Percentiles rank a stretch among this genome's conserved stretches.
Conservation (phyloP, 371 early-diverging fungal genomes). For the Zopfochytrium polystomum region DNA sequence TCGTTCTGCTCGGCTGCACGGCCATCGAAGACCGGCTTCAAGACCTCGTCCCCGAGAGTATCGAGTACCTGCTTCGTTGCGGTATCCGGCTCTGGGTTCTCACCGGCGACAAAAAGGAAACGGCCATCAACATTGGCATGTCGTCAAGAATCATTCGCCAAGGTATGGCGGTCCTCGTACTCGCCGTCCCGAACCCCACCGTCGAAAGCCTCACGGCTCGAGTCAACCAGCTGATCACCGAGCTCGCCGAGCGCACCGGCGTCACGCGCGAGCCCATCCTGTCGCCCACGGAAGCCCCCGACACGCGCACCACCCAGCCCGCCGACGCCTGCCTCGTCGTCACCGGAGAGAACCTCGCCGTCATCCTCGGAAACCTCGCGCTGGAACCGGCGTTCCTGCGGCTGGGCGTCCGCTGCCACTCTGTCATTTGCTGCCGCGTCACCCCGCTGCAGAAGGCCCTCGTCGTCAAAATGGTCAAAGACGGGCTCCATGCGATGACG, state of each 20-base stretch:
- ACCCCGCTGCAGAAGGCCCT: slow-evolving; percentile 62
- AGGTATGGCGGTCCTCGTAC: slow-evolving; percentile 44
- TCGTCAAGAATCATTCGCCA: slow-evolving; percentile 44
- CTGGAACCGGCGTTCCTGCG: slow-evolving; percentile 63
- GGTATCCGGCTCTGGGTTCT: slow-evolving; percentile 48
- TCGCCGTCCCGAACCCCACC: slow-evolving; percentile 46
- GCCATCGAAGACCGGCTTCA: slow-evolving; percentile 71
- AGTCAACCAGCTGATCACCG: neutral
- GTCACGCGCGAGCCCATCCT: slow-evolving; percentile 36
- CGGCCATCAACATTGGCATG: slow-evolving; percentile 62
- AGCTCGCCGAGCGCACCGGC: neutral
- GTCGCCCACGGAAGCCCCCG: no score
- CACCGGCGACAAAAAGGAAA: no score
- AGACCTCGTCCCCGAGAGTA: slow-evolving; percentile 57
- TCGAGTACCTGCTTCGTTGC: no score
- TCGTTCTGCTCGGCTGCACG: slow-evolving; percentile 54
- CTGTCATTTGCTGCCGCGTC: slow-evolving; percentile 56
- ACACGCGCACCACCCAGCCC: no score
- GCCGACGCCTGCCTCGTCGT: no score
- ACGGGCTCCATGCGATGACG: slow-evolving; percentile 37
- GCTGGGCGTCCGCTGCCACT: slow-evolving; percentile 31
- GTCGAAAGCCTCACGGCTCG: slow-evolving; percentile 23
- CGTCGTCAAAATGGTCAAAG: slow-evolving; percentile 50
- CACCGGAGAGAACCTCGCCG: slow-evolving; percentile 71
- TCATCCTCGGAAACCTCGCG: no score